Evolutionary conservation across 768 basidiomycete genomes (phyloP).

Genomic region (Suillus luteus): DNA sequence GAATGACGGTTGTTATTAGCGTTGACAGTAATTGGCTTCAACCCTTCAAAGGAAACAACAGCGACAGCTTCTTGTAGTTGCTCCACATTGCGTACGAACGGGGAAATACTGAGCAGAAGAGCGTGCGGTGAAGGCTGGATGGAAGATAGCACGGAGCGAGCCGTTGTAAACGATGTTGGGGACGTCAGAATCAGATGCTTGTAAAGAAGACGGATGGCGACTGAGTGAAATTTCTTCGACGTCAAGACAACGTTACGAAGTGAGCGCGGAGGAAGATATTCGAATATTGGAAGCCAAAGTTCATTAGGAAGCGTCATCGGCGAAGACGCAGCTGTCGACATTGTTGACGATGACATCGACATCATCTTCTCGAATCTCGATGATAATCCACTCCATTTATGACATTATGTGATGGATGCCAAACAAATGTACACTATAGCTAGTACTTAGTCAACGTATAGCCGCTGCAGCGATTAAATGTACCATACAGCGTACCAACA

Average conservation of each 20-base stretch:
- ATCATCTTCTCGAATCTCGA: no score
- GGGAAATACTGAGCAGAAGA: conserved; percentile 10
- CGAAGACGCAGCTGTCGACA: not conserved
- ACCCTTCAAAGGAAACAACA: conserved; percentile 19
- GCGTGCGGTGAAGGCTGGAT: conserved; percentile 19
- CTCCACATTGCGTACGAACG: conserved; percentile 21
- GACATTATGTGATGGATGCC: not conserved
- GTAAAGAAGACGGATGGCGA: conserved; percentile 22
- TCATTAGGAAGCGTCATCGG: conserved; percentile 34
- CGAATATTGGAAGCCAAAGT: conserved; percentile 42
- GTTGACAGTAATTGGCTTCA: conserved; percentile 14
- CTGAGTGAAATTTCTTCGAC: conserved; percentile 33
- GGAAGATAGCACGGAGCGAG: conserved; percentile 6
- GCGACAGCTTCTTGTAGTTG: conserved; percentile 31
- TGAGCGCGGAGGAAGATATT: conserved; percentile 31
- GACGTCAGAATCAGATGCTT: conserved; percentile 36
- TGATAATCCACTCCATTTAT: no score
- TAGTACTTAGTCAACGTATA: no score
- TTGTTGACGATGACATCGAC: not conserved
- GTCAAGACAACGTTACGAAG: conserved; percentile 33
- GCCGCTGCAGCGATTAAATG: no score
- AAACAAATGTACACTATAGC: not conserved
- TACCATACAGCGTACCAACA: no score
- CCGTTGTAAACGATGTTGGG: conserved; percentile 26
- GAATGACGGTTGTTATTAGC: conserved; percentile 1